phyloP scores from a whole-genome alignment of 257 asterid genomes.

The Vinca minor region DNA sequence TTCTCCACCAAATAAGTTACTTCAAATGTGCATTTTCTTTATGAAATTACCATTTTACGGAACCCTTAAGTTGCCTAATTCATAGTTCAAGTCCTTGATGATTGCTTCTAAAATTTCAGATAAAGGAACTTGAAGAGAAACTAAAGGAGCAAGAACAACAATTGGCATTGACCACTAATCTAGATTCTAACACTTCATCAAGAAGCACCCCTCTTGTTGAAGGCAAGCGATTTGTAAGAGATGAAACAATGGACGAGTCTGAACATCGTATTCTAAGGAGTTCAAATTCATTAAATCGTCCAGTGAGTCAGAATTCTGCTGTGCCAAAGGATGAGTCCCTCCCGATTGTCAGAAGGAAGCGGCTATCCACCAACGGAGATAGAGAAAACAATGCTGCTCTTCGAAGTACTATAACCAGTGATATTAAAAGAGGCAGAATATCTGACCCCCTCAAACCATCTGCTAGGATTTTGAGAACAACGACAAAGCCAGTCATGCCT shows the following conservation, averaged over 20 bases:
- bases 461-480: slow-evolving; percentile 38
- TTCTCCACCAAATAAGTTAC: too few relatives aligned
- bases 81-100: background rate
- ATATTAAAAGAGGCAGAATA: slow-evolving; percentile 43
- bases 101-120: slow-evolving; percentile 28
- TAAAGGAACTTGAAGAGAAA: slow-evolving; percentile 68
- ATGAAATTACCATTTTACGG: too few relatives aligned
- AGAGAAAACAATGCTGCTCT: slow-evolving; percentile 37
- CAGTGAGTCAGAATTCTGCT: slow-evolving; percentile 32
- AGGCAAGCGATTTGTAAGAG: slow-evolving; percentile 27
- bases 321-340: slow-evolving; percentile 38
- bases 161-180: slow-evolving; percentile 19
- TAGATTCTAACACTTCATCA: slow-evolving; percentile 28
- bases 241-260: slow-evolving; percentile 31
- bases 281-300: slow-evolving; percentile 36
- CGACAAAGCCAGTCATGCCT: slow-evolving; percentile 44
- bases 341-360: slow-evolving; percentile 38
- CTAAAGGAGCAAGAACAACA: slow-evolving; percentile 60
- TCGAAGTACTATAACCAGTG: slow-evolving; percentile 32
- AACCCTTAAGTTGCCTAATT: background rate
- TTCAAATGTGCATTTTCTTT: too few relatives aligned
- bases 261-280: slow-evolving; percentile 59
- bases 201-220: slow-evolving; percentile 43
- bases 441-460: slow-evolving; percentile 57
- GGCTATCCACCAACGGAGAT: slow-evolving; percentile 53